Conservation (phyloP, 805 yeast species). For the Saccharomyces eubayanus region DNA sequence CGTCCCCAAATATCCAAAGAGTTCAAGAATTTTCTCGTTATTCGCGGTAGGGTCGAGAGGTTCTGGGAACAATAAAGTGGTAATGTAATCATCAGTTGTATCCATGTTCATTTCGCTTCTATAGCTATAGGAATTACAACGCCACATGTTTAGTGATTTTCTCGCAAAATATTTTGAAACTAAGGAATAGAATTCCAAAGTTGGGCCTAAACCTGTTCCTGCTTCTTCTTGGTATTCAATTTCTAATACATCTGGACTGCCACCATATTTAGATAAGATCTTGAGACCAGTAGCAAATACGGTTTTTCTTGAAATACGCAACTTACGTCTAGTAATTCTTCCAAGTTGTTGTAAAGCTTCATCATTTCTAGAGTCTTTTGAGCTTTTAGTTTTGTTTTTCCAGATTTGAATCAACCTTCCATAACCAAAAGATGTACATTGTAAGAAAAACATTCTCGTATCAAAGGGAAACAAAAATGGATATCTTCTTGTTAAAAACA, state of each 20-base stretch:
- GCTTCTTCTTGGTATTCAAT: constrained; percentile 84
- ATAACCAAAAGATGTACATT: constrained; percentile 85
- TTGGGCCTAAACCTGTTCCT: constrained; percentile 96
- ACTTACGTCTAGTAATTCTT: constrained; percentile 68
- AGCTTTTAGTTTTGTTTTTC: constrained; percentile 45
- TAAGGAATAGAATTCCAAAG: constrained; percentile 80
- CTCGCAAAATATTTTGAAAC: constrained; percentile 69
- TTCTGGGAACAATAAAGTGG: constrained; percentile 63
- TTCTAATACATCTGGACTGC: constrained; percentile 74
- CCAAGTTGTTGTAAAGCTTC: constrained; percentile 46
- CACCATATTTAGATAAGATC: constrained; percentile 65
- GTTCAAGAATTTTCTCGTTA: constrained; percentile 37
- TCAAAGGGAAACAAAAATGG: constrained; percentile 83
- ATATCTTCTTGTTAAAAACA: constrained; percentile 59
- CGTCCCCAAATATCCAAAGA: constrained; percentile 65
- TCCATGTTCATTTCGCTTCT: constrained; percentile 15
- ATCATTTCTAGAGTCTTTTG: constrained; percentile 25
- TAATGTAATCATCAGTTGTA: constrained; percentile 32
- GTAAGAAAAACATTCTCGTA: constrained; percentile 66
- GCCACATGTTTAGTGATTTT: constrained; percentile 60
- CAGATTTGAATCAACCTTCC: constrained; percentile 73
- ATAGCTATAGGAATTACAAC: constrained; percentile 32
- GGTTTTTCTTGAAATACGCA: constrained; percentile 62
- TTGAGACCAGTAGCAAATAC: constrained; percentile 71
- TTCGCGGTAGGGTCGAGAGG: constrained; percentile 40